These are phyloP conservation scores for Nothomitra cinnamomea DNA, from an alignment of 2,329 filamentous ascomycete genomes.

Conservation along the genomic window DNA sequence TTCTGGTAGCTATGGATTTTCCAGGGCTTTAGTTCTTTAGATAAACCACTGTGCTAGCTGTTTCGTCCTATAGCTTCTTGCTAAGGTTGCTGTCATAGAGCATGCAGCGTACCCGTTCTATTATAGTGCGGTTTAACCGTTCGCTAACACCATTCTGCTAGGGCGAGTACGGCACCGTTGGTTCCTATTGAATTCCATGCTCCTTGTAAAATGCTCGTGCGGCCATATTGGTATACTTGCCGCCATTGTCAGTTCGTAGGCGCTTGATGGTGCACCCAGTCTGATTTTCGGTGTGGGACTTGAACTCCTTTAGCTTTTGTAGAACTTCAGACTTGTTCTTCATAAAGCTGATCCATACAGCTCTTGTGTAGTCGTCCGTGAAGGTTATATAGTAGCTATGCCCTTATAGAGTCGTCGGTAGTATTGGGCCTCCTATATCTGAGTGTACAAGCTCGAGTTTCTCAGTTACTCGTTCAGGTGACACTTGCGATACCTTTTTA, in stretches of 20 bases:
- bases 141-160: conserved; percentile 2
- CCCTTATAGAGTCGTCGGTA: neutral
- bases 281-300: neutral
- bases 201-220: neutral
- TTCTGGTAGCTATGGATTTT: neutral
- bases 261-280: neutral
- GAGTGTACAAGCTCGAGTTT: neutral
- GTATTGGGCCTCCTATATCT: neutral
- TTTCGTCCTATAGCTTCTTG: neutral
- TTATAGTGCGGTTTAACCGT: neutral
- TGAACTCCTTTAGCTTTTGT: neutral
- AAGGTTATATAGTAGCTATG: neutral
- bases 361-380: neutral
- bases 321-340: neutral
- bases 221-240: neutral
- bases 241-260: neutral
- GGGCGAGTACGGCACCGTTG: neutral
- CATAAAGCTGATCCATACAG: neutral
- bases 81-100: neutral
- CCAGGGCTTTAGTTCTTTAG: neutral
- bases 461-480: neutral
- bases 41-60: neutral
- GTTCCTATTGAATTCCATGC: neutral
- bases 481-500: neutral
- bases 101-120: neutral